These are phyloP conservation scores for Scutellaria minor DNA, from an alignment of 257 asterid genomes.

Conservation along the genomic window DNA sequence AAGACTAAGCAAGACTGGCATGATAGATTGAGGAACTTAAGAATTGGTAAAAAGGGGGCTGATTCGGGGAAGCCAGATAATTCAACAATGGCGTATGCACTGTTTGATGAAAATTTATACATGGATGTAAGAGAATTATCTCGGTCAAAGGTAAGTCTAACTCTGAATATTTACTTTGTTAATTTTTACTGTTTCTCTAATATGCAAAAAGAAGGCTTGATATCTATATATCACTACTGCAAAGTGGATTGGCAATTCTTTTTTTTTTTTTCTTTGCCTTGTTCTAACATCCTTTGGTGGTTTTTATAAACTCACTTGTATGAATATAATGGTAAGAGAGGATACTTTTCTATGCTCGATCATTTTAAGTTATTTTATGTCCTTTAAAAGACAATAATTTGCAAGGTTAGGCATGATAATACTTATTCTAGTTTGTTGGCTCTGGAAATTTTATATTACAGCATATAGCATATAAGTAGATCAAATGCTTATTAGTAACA, in stretches of 20 bases:
- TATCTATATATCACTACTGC: constrained; percentile 22
- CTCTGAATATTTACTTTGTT: constrained; percentile 19
- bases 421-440: constrained; percentile 24
- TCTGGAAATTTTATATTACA: constrained; percentile 22
- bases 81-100: constrained; percentile 83
- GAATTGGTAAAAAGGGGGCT: constrained; percentile 71
- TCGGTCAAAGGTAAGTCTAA: constrained; percentile 54
- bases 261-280: neutral
- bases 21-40: constrained; percentile 69
- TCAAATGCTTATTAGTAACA: constrained; percentile 9
- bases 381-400: neutral
- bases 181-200: constrained; percentile 17
- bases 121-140: constrained; percentile 66
- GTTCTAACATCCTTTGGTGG: constrained; percentile 15
- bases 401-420: neutral
- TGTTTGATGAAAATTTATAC: constrained; percentile 82
- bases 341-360: constrained; percentile 4
- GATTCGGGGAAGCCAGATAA: constrained; percentile 60
- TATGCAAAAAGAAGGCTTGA: constrained; percentile 16
- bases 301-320: neutral
- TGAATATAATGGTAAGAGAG: constrained; percentile 12
- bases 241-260: neutral
- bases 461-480: neutral
- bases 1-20: constrained; percentile 93
- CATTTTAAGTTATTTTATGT: constrained; percentile 9